A percentile compares a stretch with the other conserved stretches of the same genome.
Conservation (phyloP, 2,329 filamentous ascomycete species). For the Colletotrichum sp. region DNA sequence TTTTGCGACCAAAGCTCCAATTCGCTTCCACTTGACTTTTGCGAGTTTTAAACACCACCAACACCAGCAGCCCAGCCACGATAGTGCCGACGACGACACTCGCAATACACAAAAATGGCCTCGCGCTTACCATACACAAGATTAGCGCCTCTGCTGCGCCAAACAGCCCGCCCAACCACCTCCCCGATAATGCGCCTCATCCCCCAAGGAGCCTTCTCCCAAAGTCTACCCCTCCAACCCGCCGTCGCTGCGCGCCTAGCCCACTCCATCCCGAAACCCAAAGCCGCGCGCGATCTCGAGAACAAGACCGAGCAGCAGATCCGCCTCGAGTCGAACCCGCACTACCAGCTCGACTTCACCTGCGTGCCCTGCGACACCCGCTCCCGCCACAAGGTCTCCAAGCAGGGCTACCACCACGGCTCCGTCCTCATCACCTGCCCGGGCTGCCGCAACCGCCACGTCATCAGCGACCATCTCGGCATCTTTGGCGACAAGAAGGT, state of each 20-base stretch:
- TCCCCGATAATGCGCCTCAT: not conserved
- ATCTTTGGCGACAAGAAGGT: slow-evolving; percentile 76
- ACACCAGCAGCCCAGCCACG: not conserved
- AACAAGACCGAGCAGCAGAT: slow-evolving; percentile 24
- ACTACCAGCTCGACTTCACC: slow-evolving; percentile 90
- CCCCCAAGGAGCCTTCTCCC: not conserved
- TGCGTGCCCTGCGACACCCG: slow-evolving; percentile 84
- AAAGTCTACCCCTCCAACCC: not conserved
- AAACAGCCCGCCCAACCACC: not conserved
- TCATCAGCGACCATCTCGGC: slow-evolving; percentile 87
- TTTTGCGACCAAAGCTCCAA: not conserved
- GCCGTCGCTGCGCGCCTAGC: slow-evolving; percentile 24
- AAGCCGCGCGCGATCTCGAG: slow-evolving; percentile 21
- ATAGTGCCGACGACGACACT: too few species aligned
- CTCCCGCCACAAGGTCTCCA: slow-evolving; percentile 85
- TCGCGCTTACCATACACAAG: not conserved
- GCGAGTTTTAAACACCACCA: not conserved
- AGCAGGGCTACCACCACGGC: slow-evolving; percentile 93
- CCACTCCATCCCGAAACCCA: slow-evolving; percentile 29
- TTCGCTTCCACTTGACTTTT: not conserved
- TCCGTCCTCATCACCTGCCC: slow-evolving; percentile 91
- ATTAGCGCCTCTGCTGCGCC: slow-evolving; percentile 14
- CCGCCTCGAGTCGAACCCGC: slow-evolving; percentile 54
- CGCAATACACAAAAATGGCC: slow-evolving; percentile 1
- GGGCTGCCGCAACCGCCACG: slow-evolving; percentile 81